These are phyloP conservation scores for Delphinella strobiligena DNA, from an alignment of 2,329 filamentous ascomycete genomes.

Conservation along the genomic window DNA sequence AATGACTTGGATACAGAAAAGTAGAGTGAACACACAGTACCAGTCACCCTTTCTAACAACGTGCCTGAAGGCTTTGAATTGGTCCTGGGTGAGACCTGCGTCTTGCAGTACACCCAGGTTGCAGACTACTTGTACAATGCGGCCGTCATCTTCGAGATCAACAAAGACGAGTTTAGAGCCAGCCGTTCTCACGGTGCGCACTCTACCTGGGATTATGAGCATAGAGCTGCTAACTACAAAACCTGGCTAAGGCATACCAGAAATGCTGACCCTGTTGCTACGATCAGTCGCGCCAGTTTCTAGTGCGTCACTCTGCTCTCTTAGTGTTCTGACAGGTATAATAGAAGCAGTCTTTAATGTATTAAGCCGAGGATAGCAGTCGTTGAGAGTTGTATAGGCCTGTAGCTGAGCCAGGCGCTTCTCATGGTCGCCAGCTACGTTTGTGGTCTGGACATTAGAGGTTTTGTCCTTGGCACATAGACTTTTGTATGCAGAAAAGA, in stretches of 20 bases:
- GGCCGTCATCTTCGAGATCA: constrained; percentile 62
- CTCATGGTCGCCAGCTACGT: constrained; percentile 27
- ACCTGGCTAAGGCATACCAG: too few species aligned
- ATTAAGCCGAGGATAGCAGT: constrained; percentile 43
- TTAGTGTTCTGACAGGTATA: constrained; percentile 12
- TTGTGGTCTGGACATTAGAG: constrained; percentile 2
- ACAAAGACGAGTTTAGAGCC: constrained; percentile 76
- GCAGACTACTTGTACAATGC: constrained; percentile 64
- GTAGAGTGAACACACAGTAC: constrained; percentile 35
- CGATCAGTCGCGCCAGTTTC: constrained; percentile 1
- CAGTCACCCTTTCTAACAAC: constrained; percentile 71
- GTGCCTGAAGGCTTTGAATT: constrained; percentile 49
- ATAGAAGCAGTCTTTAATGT: constrained; percentile 12
- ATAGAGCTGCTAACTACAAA: too few species aligned
- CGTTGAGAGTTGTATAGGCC: constrained; percentile 34
- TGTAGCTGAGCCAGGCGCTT: constrained; percentile 44
- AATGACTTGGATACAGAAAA: too few species aligned
- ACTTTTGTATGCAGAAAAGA: constrained; percentile 30
- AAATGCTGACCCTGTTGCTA: constrained; percentile 1
- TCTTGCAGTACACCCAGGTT: constrained; percentile 45
- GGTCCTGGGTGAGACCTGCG: constrained; percentile 25
- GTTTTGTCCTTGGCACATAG: constrained; percentile 4
- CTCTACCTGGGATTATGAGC: too few species aligned
- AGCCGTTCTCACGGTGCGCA: constrained; percentile 57
- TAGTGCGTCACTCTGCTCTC: constrained; percentile 3